Percentiles rank a stretch among this genome's conserved stretches.
phyloP scores from a whole-genome alignment of 768 basidiomycete genomes.

The Russula brevipes region DNA sequence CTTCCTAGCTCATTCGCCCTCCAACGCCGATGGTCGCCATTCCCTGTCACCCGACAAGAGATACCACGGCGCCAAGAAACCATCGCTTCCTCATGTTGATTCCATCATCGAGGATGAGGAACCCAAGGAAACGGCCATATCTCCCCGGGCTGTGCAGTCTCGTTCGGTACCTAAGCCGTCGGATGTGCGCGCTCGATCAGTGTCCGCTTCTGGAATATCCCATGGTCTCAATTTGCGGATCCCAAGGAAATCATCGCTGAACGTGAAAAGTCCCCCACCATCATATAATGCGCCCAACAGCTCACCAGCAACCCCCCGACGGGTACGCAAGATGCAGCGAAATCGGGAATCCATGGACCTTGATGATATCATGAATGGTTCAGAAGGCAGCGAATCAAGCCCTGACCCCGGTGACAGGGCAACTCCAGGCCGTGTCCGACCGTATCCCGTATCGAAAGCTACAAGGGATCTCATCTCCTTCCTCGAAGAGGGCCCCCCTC shows the following conservation, averaged over 20 bases:
- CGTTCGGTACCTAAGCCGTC: slow-evolving; percentile 2
- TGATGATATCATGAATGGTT: slow-evolving; percentile 69
- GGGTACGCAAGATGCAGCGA: slow-evolving; percentile 48
- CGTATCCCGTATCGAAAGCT: slow-evolving; percentile 37
- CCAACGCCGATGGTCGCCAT: slow-evolving; percentile 7
- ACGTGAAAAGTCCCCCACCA: slow-evolving; percentile 7
- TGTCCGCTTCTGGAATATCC: slow-evolving; percentile 26
- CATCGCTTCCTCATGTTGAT: slow-evolving; percentile 52
- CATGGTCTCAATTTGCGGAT: slow-evolving; percentile 10
- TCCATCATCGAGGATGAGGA: slow-evolving; percentile 63
- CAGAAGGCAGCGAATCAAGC: slow-evolving; percentile 45
- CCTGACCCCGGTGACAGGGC: slow-evolving; percentile 10
- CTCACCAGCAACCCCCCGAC: slow-evolving; percentile 37
- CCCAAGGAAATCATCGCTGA: slow-evolving; percentile 10
- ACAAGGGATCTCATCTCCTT: slow-evolving; percentile 53
- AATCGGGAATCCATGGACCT: slow-evolving; percentile 67
- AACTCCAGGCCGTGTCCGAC: slow-evolving; percentile 12
- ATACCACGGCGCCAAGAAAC: slow-evolving; percentile 30
- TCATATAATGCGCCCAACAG: slow-evolving; percentile 6
- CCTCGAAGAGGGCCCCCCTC: slow-evolving; percentile 53
- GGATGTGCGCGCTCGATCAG: slow-evolving; percentile 24
- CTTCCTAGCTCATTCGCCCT: background rate
- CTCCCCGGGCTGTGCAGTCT: background rate
- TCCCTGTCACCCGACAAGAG: slow-evolving; percentile 11
- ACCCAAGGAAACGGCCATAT: slow-evolving; percentile 8